Evolutionary conservation across 2,329 filamentous ascomycete species (phyloP).

Genomic region (Thielaviopsis populi): DNA sequence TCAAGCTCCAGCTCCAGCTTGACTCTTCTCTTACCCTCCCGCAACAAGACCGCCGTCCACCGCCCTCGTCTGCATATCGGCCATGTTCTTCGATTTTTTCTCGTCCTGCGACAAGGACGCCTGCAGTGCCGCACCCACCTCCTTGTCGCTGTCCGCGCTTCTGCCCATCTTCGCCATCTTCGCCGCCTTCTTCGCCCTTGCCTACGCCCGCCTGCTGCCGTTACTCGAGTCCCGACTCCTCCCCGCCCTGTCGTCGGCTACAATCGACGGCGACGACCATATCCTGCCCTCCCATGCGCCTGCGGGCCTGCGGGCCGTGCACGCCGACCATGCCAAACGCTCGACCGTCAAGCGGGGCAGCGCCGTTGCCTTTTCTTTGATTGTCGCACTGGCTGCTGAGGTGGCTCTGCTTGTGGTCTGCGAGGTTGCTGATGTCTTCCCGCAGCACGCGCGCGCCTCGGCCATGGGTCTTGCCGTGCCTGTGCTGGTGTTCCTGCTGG

Average conservation of each 20-base stretch:
- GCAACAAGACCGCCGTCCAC: not conserved
- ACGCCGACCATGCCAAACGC: slow-evolving; percentile 42
- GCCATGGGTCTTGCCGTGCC: slow-evolving; percentile 57
- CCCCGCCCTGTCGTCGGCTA: slow-evolving; percentile 32
- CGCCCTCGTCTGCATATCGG: not conserved
- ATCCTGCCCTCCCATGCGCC: slow-evolving; percentile 49
- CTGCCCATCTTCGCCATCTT: slow-evolving; percentile 61
- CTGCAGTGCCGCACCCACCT: slow-evolving; percentile 35
- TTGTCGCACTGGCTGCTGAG: slow-evolving; percentile 61
- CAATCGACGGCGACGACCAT: slow-evolving; percentile 45
- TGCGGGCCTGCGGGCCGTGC: slow-evolving; percentile 39
- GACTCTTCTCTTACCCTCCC: not conserved
- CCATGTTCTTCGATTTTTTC: slow-evolving; percentile 27
- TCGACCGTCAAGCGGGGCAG: slow-evolving; percentile 37
- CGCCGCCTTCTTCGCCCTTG: slow-evolving; percentile 32
- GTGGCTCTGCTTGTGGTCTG: slow-evolving; percentile 69
- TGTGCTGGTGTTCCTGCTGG: slow-evolving; percentile 53
- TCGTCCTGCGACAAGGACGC: slow-evolving; percentile 43
- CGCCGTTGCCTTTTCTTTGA: slow-evolving; percentile 57
- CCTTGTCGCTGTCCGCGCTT: slow-evolving; percentile 40
- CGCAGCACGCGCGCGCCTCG: slow-evolving; percentile 48
- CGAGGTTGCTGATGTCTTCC: slow-evolving; percentile 65
- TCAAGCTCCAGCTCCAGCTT: not conserved
- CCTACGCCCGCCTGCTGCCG: slow-evolving; percentile 56
- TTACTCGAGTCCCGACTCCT: slow-evolving; percentile 38